Conservation (phyloP, 2,329 filamentous ascomycete species). For the Cladosporium oxysporum region DNA sequence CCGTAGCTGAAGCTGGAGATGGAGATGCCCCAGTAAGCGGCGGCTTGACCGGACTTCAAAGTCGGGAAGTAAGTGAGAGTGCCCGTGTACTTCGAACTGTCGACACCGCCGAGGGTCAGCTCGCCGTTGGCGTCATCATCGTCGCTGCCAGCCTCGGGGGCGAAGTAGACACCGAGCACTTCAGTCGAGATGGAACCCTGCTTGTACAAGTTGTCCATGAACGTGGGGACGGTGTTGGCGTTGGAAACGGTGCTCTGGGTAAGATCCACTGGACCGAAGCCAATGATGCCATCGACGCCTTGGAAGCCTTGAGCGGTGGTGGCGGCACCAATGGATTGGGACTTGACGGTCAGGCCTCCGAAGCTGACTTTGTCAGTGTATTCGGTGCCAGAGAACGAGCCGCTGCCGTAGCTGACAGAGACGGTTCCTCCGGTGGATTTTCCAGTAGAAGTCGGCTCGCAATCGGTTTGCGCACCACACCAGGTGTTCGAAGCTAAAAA, state of each 20-base stretch:
- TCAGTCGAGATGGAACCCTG: slow-evolving; percentile 26
- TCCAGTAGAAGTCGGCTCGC: slow-evolving; percentile 25
- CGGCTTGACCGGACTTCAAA: background rate
- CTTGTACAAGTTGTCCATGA: slow-evolving; percentile 28
- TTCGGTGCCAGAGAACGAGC: slow-evolving; percentile 26
- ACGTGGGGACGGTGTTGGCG: slow-evolving; percentile 27
- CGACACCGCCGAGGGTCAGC: slow-evolving; percentile 24
- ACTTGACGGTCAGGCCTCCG: slow-evolving; percentile 23
- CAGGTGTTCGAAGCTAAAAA: slow-evolving; percentile 26
- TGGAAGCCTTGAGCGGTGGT: slow-evolving; percentile 21
- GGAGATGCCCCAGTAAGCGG: slow-evolving; percentile 27
- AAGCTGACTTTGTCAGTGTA: slow-evolving; percentile 26
- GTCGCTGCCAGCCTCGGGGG: slow-evolving; percentile 26
- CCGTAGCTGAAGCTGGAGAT: slow-evolving; percentile 26
- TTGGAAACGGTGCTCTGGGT: slow-evolving; percentile 27
- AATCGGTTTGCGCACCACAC: slow-evolving; percentile 27
- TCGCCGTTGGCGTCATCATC: slow-evolving; percentile 25
- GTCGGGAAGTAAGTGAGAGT: slow-evolving; percentile 15
- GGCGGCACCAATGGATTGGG: slow-evolving; percentile 25
- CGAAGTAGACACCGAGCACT: slow-evolving; percentile 28
- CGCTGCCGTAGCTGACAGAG: slow-evolving; percentile 25
- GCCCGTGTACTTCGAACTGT: slow-evolving; percentile 19
- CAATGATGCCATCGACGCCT: slow-evolving; percentile 27
- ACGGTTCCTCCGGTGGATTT: slow-evolving; percentile 24
- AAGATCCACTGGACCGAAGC: slow-evolving; percentile 26